Base-by-base conservation (phyloP, 1,139 yeast genomes). In the Blastobotrys proliferans region DNA sequence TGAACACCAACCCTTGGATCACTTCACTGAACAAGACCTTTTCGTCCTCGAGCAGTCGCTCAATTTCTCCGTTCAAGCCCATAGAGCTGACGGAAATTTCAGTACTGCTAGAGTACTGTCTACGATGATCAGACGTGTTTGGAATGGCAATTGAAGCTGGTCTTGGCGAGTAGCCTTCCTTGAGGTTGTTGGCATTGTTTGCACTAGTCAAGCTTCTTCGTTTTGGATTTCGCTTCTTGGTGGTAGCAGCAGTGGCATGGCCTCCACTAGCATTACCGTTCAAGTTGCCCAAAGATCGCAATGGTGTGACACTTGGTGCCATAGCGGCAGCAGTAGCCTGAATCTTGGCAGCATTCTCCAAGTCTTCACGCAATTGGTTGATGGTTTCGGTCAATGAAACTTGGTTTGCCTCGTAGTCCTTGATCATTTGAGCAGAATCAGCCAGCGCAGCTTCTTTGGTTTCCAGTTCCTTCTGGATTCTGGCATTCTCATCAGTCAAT, bases 1-100 rank as follows among this genome's bases (percentile, higher is more conserved):
- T 90, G 70, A 81, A 84, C 60, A 92, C 74, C 53, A 94, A 71
- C 6, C 96, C 96, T 53, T 83, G 88, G 28, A 87, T 85, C 43
- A 88, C 86, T 65, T 90, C 97, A 51, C 81, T 75, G 60, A 86
- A 92, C 55, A 90, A 70, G 26, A 78, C 74, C 54, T 83, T 81
- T 10, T 94, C 81, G 57, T 88, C 92, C 59, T 88, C 85, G 54
- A 92, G 73, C 41, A 69, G 50, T 36, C 58, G 53, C 54, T 68
- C 71, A 43, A 69, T 64, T 50, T 67, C 67, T n/a, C 57, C 64
- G 44, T 65, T 63, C 42, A 62, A 50, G 16, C 61, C 61, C 26
- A 52, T 38, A 3, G 58, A 56, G n/a, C 54, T 54, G 34, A 52
- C 53, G 5, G 58, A 53, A 19, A 51, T 51, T 38, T 57, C 61